These are phyloP conservation scores for Hypoxylon sp. DNA, from an alignment of 2,329 filamentous ascomycete genomes.

Conservation along the genomic window DNA sequence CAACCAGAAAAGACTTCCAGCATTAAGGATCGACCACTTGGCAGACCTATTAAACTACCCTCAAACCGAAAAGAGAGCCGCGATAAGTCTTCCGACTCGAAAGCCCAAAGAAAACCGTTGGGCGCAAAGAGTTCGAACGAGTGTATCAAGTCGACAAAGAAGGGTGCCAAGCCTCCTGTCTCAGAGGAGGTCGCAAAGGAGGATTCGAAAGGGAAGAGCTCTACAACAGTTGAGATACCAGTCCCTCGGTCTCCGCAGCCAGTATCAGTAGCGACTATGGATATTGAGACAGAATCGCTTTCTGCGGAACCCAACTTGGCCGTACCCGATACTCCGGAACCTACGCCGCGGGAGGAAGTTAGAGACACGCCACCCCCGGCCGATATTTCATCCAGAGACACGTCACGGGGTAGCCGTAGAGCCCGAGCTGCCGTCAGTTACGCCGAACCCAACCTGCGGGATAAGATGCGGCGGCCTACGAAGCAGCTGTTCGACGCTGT, in stretches of 20 bases:
- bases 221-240: slow-evolving; percentile 52
- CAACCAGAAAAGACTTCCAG: slow-evolving; percentile 52
- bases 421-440: slow-evolving; percentile 81
- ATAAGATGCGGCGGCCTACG: slow-evolving; percentile 86
- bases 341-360: slow-evolving; percentile 55
- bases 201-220: slow-evolving; percentile 56
- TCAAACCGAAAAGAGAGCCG: slow-evolving; percentile 60
- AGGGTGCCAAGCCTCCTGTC: slow-evolving; percentile 57
- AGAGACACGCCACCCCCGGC: slow-evolving; percentile 72
- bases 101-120: slow-evolving; percentile 64
- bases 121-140: slow-evolving; percentile 73
- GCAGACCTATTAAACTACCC: slow-evolving; percentile 63
- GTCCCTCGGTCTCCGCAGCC: slow-evolving; percentile 43
- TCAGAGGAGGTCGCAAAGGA: slow-evolving; percentile 58
- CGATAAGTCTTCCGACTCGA: slow-evolving; percentile 49
- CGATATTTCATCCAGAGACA: slow-evolving; percentile 70
- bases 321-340: slow-evolving; percentile 66
- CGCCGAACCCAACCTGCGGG: slow-evolving; percentile 83
- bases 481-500: slow-evolving; percentile 84
- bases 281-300: slow-evolving; percentile 53
- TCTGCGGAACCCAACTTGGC: slow-evolving; percentile 60
- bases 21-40: slow-evolving; percentile 52
- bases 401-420: slow-evolving; percentile 75
- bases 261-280: slow-evolving; percentile 44
- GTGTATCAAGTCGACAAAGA: slow-evolving; percentile 71